Evolutionary conservation across 148 eudicot genomes (phyloP).

Genomic region (Dysphania ambrosioides): DNA sequence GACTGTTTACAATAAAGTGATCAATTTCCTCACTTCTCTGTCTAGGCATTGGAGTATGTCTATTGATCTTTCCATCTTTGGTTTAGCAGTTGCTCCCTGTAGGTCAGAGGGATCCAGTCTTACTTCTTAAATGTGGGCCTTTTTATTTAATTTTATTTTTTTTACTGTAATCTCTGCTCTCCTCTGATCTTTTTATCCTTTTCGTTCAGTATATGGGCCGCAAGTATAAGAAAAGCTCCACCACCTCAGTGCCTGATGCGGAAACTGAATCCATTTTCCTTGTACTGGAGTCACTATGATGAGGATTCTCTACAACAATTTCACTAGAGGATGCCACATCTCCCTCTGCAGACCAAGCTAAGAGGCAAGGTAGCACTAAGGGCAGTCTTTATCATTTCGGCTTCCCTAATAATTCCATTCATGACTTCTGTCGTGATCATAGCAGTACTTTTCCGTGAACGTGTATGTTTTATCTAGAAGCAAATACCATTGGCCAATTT

Average conservation of each 20-base stretch:
- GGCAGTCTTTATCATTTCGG: conserved; percentile 70
- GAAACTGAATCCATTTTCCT: conserved; percentile 69
- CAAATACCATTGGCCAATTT: neutral
- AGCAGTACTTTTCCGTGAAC: conserved; percentile 24
- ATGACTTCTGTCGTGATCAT: conserved; percentile 30
- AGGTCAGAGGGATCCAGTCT: too few species aligned
- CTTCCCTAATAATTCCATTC: conserved; percentile 61
- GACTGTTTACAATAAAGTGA: too few species aligned
- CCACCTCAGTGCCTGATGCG: conserved; percentile 89
- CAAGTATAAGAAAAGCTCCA: conserved; percentile 64
- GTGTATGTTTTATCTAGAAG: conserved; percentile 53
- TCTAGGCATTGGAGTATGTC: too few species aligned
- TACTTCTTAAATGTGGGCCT: neutral
- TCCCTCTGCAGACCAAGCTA: conserved; percentile 74
- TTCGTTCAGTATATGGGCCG: conserved; percentile 53
- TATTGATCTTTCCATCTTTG: neutral
- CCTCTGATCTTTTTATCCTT: conserved; percentile 25
- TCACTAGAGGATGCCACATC: conserved; percentile 34
- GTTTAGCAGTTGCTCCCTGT: too few species aligned
- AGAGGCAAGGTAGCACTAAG: conserved; percentile 85
- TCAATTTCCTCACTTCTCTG: too few species aligned
- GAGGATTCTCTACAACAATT: conserved; percentile 17
- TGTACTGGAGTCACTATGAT: conserved; percentile 16
- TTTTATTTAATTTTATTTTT: too few species aligned
- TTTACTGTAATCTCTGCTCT: conserved; percentile 12